Evolutionary conservation across 129 eudicot species (phyloP).

Genomic region (Helichrysum umbraculigerum): DNA sequence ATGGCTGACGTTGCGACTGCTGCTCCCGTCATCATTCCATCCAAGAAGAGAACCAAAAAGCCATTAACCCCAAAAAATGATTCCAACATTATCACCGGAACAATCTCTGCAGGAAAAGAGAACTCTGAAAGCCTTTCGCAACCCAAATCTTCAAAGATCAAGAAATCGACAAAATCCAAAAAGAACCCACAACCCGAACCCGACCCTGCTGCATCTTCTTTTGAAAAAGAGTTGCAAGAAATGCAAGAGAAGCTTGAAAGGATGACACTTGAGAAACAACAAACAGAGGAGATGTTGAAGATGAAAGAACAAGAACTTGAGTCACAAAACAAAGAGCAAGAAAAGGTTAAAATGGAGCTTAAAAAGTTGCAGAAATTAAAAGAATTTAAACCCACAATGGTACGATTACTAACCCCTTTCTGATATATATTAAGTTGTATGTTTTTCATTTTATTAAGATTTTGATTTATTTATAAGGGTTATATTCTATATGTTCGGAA

Average conservation of each 20-base stretch:
- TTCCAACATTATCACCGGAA: conserved; percentile 60
- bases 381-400: conserved; percentile 90
- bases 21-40: conserved; percentile 33
- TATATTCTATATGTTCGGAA: neutral
- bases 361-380: conserved; percentile 87
- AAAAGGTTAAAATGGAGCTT: conserved; percentile 78
- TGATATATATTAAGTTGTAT: neutral
- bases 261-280: conserved; percentile 79
- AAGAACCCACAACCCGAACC: neutral
- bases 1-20: conserved; percentile 59
- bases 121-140: conserved; percentile 58
- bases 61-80: conserved; percentile 66
- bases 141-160: conserved; percentile 39
- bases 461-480: neutral
- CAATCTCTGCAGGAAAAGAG: conserved; percentile 52
- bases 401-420: conserved; percentile 15
- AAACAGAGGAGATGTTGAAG: conserved; percentile 72
- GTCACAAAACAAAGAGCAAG: conserved; percentile 52
- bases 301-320: conserved; percentile 69
- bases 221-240: conserved; percentile 71
- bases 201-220: conserved; percentile 13
- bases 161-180: conserved; percentile 36
- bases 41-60: conserved; percentile 64
- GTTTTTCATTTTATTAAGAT: neutral
- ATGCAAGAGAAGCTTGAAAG: conserved; percentile 80